Conservation (phyloP, 208 protist species). For the Jaenimonas drosophilae region DNA sequence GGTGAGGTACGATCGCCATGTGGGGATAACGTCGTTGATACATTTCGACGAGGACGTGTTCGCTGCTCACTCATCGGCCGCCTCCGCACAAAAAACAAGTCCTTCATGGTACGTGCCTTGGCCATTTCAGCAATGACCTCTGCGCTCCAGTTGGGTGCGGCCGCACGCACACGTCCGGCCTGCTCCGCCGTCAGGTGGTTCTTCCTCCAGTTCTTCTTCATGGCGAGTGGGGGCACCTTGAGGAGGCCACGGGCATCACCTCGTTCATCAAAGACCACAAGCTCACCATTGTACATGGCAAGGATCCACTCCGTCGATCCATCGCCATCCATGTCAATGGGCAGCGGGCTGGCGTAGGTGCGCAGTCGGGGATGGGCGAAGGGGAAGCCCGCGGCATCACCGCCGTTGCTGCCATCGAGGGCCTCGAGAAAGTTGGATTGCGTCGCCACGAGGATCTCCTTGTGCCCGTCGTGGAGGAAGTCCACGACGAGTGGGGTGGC, state of each 20-base stretch:
- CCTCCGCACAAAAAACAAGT: too few relatives aligned
- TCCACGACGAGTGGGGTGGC: slow-evolving; percentile 77
- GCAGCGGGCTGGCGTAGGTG: slow-evolving; percentile 71
- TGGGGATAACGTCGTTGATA: background rate
- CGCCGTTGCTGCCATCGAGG: slow-evolving; percentile 28
- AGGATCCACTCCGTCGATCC: slow-evolving; percentile 78
- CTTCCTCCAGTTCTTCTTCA: slow-evolving; percentile 76
- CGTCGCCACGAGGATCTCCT: slow-evolving; percentile 76
- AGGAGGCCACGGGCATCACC: slow-evolving; percentile 44
- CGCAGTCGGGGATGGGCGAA: slow-evolving; percentile 66
- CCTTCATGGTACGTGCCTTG: background rate
- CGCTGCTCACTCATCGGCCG: background rate
- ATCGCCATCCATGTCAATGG: slow-evolving; percentile 79
- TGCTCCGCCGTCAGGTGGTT: slow-evolving; percentile 9
- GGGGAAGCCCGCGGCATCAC: slow-evolving; percentile 70
- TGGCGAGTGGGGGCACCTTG: slow-evolving; percentile 58
- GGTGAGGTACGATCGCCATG: background rate
- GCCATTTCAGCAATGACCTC: slow-evolving; percentile 10
- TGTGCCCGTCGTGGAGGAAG: slow-evolving; percentile 60
- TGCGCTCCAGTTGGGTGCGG: background rate
- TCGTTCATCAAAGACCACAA: slow-evolving; percentile 64
- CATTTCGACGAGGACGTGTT: background rate
- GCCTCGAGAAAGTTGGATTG: slow-evolving; percentile 72
- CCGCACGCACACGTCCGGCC: background rate
- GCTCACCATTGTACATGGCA: slow-evolving; percentile 74